Evolutionary conservation across 495 filamentous ascomycete genomes (phyloP).

Genomic region (Hyaloscypha finlandica): DNA sequence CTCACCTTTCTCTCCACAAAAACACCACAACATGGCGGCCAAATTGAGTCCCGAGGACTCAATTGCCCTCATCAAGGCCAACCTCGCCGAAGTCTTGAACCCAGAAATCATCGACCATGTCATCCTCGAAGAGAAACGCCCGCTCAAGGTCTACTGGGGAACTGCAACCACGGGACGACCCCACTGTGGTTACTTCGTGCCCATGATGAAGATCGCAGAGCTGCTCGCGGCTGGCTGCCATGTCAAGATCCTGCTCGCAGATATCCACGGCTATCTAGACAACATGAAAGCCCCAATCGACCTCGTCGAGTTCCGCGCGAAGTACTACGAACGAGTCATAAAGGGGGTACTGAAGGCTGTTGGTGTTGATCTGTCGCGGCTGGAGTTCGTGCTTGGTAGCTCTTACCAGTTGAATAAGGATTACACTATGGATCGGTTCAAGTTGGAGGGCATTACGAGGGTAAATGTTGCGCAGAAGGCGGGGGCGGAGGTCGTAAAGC

Average conservation of each 20-base stretch:
- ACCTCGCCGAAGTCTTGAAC: constrained; percentile 83
- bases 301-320: constrained; percentile 74
- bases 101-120: constrained; percentile 80
- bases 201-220: constrained; percentile 86
- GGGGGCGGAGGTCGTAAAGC: constrained; percentile 92
- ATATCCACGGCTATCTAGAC: constrained; percentile 79
- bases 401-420: constrained; percentile 73
- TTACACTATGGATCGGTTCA: constrained; percentile 79
- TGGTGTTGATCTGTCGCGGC: constrained; percentile 72
- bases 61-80: constrained; percentile 74
- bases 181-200: constrained; percentile 79
- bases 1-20: not conserved
- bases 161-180: constrained; percentile 57
- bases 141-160: constrained; percentile 81
- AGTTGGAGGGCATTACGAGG: constrained; percentile 56
- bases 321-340: constrained; percentile 72
- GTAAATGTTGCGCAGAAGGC: constrained; percentile 80
- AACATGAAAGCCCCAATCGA: constrained; percentile 85
- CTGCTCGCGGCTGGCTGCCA: constrained; percentile 82
- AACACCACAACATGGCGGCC: constrained; percentile 13
- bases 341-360: constrained; percentile 67
- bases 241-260: constrained; percentile 79
- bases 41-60: constrained; percentile 36
- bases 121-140: constrained; percentile 67
- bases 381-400: constrained; percentile 83